Evolutionary conservation across 148 eudicot genomes (phyloP).

Genomic region (Chenopodium suecicum): DNA sequence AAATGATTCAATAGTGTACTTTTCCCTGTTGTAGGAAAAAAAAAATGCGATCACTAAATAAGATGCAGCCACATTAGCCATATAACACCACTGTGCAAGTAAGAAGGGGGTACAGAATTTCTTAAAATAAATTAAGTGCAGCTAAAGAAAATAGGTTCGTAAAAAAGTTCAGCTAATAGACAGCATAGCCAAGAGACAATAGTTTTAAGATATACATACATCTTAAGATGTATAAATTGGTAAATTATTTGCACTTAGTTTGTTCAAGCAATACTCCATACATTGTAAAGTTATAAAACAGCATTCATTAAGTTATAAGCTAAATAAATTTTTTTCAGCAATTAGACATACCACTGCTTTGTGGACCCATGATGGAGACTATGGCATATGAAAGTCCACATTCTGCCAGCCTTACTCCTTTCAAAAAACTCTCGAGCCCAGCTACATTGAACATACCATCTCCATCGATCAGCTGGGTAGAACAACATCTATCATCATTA

Average conservation of each 20-base stretch:
- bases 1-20: slow-evolving; percentile 85
- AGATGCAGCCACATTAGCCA: neutral
- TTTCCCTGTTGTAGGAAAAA: slow-evolving; percentile 55
- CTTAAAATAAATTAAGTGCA: neutral
- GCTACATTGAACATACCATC: slow-evolving; percentile 77
- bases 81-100: neutral
- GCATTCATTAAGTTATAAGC: neutral
- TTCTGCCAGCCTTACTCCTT: slow-evolving; percentile 77
- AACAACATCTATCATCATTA: slow-evolving; percentile 49
- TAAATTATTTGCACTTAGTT: neutral
- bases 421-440: slow-evolving; percentile 69
- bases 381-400: slow-evolving; percentile 97
- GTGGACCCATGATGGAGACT: slow-evolving; percentile 99
- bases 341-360: slow-evolving; percentile 78
- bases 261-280: neutral
- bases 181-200: neutral
- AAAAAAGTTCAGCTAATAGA: neutral
- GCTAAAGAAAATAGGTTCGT: neutral
- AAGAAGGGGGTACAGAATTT: neutral
- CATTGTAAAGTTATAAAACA: neutral
- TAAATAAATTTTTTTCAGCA: neutral
- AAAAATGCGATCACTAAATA: neutral
- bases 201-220: neutral
- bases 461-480: slow-evolving; percentile 91
- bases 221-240: neutral